Evolutionary conservation across 495 filamentous ascomycete genomes (phyloP).

Genomic region (Penicillium desertorum): DNA sequence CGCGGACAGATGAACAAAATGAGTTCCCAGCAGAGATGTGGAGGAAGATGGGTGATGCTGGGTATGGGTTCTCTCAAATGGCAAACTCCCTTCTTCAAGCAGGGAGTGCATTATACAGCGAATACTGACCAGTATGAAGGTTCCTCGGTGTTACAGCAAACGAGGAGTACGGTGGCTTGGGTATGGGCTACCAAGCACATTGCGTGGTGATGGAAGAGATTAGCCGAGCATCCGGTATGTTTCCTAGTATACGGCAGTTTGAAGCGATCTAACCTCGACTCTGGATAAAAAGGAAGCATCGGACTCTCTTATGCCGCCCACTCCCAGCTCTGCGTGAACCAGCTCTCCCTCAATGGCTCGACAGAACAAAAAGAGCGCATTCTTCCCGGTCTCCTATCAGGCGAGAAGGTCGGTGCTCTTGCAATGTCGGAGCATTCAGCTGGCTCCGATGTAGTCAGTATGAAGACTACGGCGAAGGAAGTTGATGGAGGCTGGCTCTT

Average conservation of each 20-base stretch:
- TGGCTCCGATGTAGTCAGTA: constrained; percentile 91
- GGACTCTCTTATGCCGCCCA: constrained; percentile 93
- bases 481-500: constrained; percentile 84
- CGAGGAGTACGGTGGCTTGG: constrained; percentile 87
- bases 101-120: neutral
- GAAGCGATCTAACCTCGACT: constrained; percentile 1
- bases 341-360: constrained; percentile 87
- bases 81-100: too few relatives aligned
- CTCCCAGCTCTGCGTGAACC: constrained; percentile 95
- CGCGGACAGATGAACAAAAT: constrained; percentile 78
- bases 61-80: constrained; percentile 32
- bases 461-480: constrained; percentile 79
- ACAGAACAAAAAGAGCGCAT: constrained; percentile 73
- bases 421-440: constrained; percentile 95
- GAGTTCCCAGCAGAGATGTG: constrained; percentile 90
- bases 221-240: constrained; percentile 60
- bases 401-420: constrained; percentile 80
- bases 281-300: constrained; percentile 63
- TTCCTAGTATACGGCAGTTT: neutral
- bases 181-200: constrained; percentile 95
- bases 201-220: constrained; percentile 95
- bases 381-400: constrained; percentile 79
- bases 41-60: constrained; percentile 88
- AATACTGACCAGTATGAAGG: constrained; percentile 33
- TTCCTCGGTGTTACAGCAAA: constrained; percentile 93